Base-by-base conservation (phyloP, 495 filamentous ascomycete genomes). In the Penicillium lagena region DNA sequence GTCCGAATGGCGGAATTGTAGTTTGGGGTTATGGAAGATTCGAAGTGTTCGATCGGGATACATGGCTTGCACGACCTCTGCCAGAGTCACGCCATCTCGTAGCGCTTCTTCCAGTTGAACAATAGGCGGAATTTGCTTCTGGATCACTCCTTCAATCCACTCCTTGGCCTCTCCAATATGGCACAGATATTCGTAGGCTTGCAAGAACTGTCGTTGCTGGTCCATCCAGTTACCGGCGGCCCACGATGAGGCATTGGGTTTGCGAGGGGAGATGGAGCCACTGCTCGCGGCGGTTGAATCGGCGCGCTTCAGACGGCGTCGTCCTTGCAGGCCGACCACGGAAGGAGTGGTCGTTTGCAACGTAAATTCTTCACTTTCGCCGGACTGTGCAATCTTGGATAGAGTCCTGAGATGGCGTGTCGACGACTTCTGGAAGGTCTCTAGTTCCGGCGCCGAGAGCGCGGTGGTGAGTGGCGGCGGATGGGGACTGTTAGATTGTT, bases 111-210 rank as follows among this genome's bases (percentile, higher is more conserved):
- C 94, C 2, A 99, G 64, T 56, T 96, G 82, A n/a, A 99, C 86
- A 60, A 97, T 95, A 11, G 93, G 86, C 12, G 94, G 93, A 34
- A 97, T 90, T 22, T 84, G 77, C 49, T 88, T 79, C 43, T 94
- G 79, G 37, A 96, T 91, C 27, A 96, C 80, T 54, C 90, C 89
- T 63, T 97, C 93, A 36, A 99, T 94, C 94, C 94, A 99, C 63
- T 97, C 90, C 61, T 97, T 97, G 37, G 94, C 94, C 74, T 99
- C 94, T 53, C 94, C 94, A 56, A 99, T 97, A 58, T 99, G 94
- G 57, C 94, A 99, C 34, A 99, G 81, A 58, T 99, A 99, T 63
- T 99, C 94, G 59, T 99, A 99, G 9, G 94, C 94, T 64, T 95
- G 89, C 30, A 97, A 70, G 58, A 95, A 97, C 59, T 97, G 90